Conservation (phyloP, 352 stramenopile species). For the Pythium apleroticum region DNA sequence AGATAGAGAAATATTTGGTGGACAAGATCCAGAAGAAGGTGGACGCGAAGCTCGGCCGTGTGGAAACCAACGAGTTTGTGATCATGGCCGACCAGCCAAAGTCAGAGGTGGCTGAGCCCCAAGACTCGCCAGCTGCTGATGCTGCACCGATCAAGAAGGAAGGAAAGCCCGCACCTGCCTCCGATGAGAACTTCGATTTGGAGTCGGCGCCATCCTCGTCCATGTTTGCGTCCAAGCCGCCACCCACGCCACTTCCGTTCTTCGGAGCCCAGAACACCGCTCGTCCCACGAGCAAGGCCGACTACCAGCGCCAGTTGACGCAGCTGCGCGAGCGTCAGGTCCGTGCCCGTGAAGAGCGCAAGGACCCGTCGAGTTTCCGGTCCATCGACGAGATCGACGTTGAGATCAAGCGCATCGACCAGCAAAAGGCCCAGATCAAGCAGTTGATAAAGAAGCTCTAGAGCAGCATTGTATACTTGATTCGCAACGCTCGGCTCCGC, state of each 20-base stretch:
- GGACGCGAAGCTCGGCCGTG: constrained; percentile 25
- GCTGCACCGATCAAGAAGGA: not conserved
- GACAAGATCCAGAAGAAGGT: constrained; percentile 33
- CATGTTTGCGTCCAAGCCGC: constrained; percentile 18
- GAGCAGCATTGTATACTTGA: not conserved
- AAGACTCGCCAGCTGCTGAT: not conserved
- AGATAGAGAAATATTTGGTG: constrained; percentile 25
- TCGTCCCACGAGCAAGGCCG: constrained; percentile 14
- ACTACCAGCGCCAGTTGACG: constrained; percentile 27
- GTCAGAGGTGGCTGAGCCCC: not conserved
- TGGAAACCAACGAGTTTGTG: constrained; percentile 33
- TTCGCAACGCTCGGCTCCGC: not conserved
- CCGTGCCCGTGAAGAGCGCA: constrained; percentile 12
- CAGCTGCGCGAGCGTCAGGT: constrained; percentile 22
- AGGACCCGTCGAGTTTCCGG: constrained; percentile 16
- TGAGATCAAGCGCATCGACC: constrained; percentile 33
- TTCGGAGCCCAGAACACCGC: constrained; percentile 10
- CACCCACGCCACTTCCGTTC: constrained; percentile 27
- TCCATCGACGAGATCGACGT: constrained; percentile 24
- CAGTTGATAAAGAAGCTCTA: constrained; percentile 26
- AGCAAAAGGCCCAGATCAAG: constrained; percentile 32
- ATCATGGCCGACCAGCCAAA: constrained; percentile 25
- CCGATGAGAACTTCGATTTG: constrained; percentile 11
- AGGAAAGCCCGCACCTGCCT: not conserved
- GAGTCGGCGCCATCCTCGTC: constrained; percentile 1